These are phyloP conservation scores for Mycena chlorophos DNA, from an alignment of 768 basidiomycete genomes.

Conservation along the genomic window DNA sequence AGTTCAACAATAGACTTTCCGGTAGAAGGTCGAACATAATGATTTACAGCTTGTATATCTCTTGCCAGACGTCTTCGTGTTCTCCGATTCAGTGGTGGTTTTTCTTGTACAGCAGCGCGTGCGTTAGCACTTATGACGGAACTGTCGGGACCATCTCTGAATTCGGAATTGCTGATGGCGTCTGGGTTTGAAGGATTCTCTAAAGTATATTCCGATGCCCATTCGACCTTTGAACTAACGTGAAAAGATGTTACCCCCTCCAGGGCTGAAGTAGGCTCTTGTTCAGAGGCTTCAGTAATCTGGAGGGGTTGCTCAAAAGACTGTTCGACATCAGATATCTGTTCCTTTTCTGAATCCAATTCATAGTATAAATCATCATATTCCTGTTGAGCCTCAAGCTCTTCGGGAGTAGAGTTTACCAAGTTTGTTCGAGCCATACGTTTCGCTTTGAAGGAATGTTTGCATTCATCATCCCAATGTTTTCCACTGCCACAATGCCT, in stretches of 20 bases:
- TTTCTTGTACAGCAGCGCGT: neutral
- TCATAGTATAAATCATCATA: conserved; percentile 30
- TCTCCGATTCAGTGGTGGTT: conserved; percentile 10
- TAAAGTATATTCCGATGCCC: neutral
- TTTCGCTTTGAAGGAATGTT: too few relatives aligned
- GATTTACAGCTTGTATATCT: conserved; percentile 1
- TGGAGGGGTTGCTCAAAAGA: conserved; percentile 24
- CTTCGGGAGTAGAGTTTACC: conserved; percentile 8
- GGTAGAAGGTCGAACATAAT: neutral
- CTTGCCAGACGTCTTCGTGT: conserved; percentile 6
- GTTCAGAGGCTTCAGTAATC: conserved; percentile 1
- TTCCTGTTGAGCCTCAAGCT: conserved; percentile 24
- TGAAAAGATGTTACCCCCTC: too few relatives aligned
- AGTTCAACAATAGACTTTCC: conserved; percentile 20
- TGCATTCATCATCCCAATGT: too few relatives aligned
- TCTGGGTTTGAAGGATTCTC: neutral
- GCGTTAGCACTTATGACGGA: neutral
- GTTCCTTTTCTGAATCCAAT: conserved; percentile 13
- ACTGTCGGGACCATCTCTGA: neutral
- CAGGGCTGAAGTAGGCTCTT: neutral
- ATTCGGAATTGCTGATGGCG: neutral
- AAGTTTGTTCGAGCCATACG: too few relatives aligned
- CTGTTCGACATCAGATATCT: conserved; percentile 9
- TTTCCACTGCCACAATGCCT: too few relatives aligned
- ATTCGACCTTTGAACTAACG: neutral